phyloP scores from a whole-genome alignment of 495 filamentous ascomycete genomes.

The Neurospora cerealis region DNA sequence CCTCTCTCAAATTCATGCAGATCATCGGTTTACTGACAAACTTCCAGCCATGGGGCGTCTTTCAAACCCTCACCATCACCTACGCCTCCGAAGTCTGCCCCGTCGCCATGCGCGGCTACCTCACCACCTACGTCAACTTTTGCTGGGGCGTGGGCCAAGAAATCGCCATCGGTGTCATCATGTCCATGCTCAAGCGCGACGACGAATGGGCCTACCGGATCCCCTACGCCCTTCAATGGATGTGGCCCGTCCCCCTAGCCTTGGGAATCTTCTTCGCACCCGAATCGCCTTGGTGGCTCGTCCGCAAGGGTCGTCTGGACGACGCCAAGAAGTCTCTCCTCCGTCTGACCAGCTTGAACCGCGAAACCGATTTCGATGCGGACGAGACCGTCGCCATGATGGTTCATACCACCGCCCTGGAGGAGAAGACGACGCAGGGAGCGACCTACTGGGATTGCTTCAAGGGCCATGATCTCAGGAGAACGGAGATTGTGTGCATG shows the following conservation, averaged over 20 bases:
- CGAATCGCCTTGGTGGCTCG: slow-evolving; percentile 77
- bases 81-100: slow-evolving; percentile 77
- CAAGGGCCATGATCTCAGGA: slow-evolving; percentile 59
- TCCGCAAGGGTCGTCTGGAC: slow-evolving; percentile 56
- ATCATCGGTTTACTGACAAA: not conserved
- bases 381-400: slow-evolving; percentile 79
- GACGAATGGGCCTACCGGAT: slow-evolving; percentile 53
- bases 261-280: slow-evolving; percentile 62
- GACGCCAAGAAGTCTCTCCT: slow-evolving; percentile 59
- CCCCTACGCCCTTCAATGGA: slow-evolving; percentile 71
- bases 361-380: slow-evolving; percentile 54
- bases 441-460: slow-evolving; percentile 69
- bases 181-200: slow-evolving; percentile 45
- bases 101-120: slow-evolving; percentile 57
- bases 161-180: slow-evolving; percentile 66
- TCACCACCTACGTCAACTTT: slow-evolving; percentile 75
- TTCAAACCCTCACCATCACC: slow-evolving; percentile 68
- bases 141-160: slow-evolving; percentile 75
- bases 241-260: slow-evolving; percentile 71
- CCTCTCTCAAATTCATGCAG: not conserved
- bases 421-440: slow-evolving; percentile 58
- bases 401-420: slow-evolving; percentile 68
- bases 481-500: slow-evolving; percentile 71
- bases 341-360: slow-evolving; percentile 50
- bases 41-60: slow-evolving; percentile 57